Conservation (phyloP, 2,329 filamentous ascomycete genomes). For the Cladosporium sp. region DNA sequence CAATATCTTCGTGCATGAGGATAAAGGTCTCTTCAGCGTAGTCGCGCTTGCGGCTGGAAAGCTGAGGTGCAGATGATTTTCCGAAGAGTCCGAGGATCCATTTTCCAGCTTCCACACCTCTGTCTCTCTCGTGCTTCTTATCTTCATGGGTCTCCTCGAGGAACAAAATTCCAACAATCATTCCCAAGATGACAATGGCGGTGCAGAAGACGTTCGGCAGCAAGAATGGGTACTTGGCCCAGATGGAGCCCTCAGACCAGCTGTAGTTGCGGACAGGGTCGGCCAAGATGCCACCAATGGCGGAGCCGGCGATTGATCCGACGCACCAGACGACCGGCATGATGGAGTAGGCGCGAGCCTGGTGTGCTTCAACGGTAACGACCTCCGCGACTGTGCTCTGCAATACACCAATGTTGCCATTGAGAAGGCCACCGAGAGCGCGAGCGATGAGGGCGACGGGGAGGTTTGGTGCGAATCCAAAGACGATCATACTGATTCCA, state of each 20-base stretch:
- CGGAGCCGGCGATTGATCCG: conserved; percentile 90
- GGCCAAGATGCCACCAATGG: conserved; percentile 86
- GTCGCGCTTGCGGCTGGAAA: conserved; percentile 45
- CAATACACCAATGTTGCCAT: conserved; percentile 94
- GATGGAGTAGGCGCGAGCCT: conserved; percentile 91
- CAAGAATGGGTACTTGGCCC: conserved; percentile 85
- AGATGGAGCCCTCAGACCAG: conserved; percentile 63
- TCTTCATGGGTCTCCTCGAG: conserved; percentile 91
- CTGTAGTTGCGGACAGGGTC: conserved; percentile 77
- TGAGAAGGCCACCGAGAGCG: conserved; percentile 85
- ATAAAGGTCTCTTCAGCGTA: conserved; percentile 61
- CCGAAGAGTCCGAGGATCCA: conserved; percentile 56
- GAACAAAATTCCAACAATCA: conserved; percentile 79
- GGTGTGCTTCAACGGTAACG: conserved; percentile 88
- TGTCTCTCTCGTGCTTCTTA: conserved; percentile 74
- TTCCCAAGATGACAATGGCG: conserved; percentile 72
- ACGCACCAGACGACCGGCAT: conserved; percentile 99
- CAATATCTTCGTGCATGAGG: conserved; percentile 61
- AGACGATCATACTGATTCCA: conserved; percentile 86
- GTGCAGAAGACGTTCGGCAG: conserved; percentile 91
- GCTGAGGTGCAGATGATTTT: conserved; percentile 20
- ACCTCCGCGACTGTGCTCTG: conserved; percentile 95
- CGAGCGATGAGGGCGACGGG: conserved; percentile 82
- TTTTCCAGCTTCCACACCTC: conserved; percentile 73
- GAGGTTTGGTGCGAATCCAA: conserved; percentile 85